phyloP scores from a whole-genome alignment of 2,329 filamentous ascomycete genomes.

The Phymatotrichopsis omnivora region DNA sequence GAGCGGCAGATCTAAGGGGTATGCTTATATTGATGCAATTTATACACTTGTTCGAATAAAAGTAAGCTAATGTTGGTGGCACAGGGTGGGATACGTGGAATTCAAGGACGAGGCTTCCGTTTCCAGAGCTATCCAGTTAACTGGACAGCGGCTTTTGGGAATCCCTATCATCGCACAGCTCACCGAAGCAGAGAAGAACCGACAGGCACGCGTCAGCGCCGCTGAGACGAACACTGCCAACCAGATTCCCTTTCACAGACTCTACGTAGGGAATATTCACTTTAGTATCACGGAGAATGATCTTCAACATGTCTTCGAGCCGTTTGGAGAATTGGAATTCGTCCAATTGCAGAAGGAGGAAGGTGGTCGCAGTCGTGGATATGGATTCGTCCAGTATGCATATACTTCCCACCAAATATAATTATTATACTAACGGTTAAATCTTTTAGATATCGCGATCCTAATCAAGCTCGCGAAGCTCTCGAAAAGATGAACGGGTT shows the following conservation, averaged over 20 bases:
- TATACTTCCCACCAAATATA: background rate
- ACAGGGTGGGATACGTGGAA: slow-evolving; percentile 96
- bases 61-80: slow-evolving; percentile 16
- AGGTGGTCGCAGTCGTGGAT: slow-evolving; percentile 77
- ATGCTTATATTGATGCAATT: slow-evolving; percentile 35
- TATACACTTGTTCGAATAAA: background rate
- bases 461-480: slow-evolving; percentile 82
- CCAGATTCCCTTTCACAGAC: slow-evolving; percentile 87
- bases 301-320: slow-evolving; percentile 90
- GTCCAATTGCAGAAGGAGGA: slow-evolving; percentile 97
- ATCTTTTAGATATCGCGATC: slow-evolving; percentile 65
- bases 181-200: slow-evolving; percentile 98
- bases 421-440: slow-evolving; percentile 8
- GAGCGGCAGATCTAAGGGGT: slow-evolving; percentile 96
- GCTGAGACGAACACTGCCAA: slow-evolving; percentile 48
- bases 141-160: slow-evolving; percentile 94
- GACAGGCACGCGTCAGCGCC: slow-evolving; percentile 59
- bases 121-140: slow-evolving; percentile 87
- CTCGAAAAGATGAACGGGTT: slow-evolving; percentile 99
- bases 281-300: slow-evolving; percentile 98
- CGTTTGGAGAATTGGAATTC: slow-evolving; percentile 95
- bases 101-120: slow-evolving; percentile 96
- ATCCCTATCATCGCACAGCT: slow-evolving; percentile 97
- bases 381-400: slow-evolving; percentile 96
- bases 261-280: slow-evolving; percentile 98